Conservation (phyloP, 2,329 filamentous ascomycete species). For the Rhexocercosporidium sp. region DNA sequence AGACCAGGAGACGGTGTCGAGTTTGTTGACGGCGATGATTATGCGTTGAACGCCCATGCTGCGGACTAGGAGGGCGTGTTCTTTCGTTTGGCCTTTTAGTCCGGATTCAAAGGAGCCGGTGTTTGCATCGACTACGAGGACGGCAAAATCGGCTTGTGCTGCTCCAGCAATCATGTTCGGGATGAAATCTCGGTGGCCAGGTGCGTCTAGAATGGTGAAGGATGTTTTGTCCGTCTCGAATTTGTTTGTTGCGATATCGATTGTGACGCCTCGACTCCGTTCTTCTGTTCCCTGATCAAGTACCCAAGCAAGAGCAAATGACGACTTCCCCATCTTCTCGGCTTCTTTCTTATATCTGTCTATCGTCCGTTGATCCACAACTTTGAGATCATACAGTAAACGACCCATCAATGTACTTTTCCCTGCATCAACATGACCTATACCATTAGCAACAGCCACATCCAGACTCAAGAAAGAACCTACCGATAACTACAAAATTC, state of each 20-base stretch:
- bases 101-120: constrained; percentile 93
- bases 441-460: constrained; percentile 15
- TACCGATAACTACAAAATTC: constrained; percentile 93
- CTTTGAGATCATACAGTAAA: constrained; percentile 85
- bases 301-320: constrained; percentile 96
- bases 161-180: constrained; percentile 99
- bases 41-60: constrained; percentile 90
- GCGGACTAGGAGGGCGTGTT: constrained; percentile 87
- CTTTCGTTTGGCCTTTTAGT: constrained; percentile 89
- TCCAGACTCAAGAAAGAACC: not conserved
- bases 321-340: constrained; percentile 89
- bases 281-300: constrained; percentile 93
- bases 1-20: constrained; percentile 86
- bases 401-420: constrained; percentile 98
- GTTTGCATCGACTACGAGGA: constrained; percentile 90
- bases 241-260: constrained; percentile 93
- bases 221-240: constrained; percentile 87
- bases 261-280: constrained; percentile 87
- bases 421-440: constrained; percentile 94
- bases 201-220: constrained; percentile 95
- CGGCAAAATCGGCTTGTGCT: constrained; percentile 93
- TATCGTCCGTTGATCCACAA: constrained; percentile 85
- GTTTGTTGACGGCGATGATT: constrained; percentile 93
- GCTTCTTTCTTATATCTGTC: constrained; percentile 90
- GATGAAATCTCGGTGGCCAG: constrained; percentile 93